Base-by-base conservation (phyloP, 805 yeast genomes). In the Metschnikowia lochheadii region DNA sequence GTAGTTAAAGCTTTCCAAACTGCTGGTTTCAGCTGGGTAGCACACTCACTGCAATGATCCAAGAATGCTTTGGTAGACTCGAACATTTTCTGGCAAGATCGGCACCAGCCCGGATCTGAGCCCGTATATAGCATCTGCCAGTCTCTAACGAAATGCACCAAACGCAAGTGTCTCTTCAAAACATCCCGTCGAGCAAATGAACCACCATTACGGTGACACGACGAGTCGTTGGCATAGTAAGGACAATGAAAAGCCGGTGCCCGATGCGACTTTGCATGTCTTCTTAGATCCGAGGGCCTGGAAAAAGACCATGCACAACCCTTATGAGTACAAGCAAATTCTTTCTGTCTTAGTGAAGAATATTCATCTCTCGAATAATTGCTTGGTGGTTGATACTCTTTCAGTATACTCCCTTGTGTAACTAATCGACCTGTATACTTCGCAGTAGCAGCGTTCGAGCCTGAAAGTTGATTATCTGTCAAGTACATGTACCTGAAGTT, bases 161-260 rank as follows among this genome's bases (percentile, higher is more conserved):
- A 72, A 47, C 80, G 74, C 49, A 87, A 68, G 65, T 87, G 94
- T 41, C 94, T 74, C 56, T 86, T 86, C 55, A 86, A 69, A 31
- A 87, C 91, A 60, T 87, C 94, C 52, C 85, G 67, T 41, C 94
- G 72, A 58, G 81, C 82, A 67, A 87, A 87, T 0, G 88, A 79
- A 14, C 92, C 91, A 18, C 86, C 88, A 56, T 84, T 85, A 49
- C 86, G 74, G 64, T 86, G 94, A 63, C 91, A 86, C 6, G 86
- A 79, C 3, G 84, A 82, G 56, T 83, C 87, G 23, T 76, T 71
- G 49, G 75, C 74, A 87, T 87, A 85, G 66, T 76, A 86, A 2
- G 92, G 92, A 62, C 92, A 86, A 55, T 80, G 84, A 59, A 81
- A 81, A 51, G 75, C 76, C 2, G 91, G 91, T 45, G 79, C 75